Conservation (phyloP, 805 yeast genomes). For the Ogataea salicorniae region DNA sequence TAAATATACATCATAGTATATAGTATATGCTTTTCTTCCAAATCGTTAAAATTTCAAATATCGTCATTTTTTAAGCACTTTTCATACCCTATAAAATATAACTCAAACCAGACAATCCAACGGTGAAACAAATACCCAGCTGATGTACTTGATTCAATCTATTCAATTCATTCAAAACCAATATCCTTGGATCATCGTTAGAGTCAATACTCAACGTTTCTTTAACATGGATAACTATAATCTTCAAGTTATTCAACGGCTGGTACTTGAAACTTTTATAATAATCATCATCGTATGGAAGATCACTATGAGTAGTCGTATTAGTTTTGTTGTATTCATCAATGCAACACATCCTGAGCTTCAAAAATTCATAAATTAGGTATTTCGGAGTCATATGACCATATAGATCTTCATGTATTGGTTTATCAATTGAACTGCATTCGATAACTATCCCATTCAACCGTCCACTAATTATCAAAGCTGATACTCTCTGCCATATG, state of each 20-base stretch:
- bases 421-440: slow-evolving; percentile 57
- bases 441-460: slow-evolving; percentile 65
- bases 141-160: slow-evolving; percentile 30
- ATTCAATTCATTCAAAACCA: slow-evolving; percentile 46
- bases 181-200: slow-evolving; percentile 49
- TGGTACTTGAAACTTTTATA: slow-evolving; percentile 17
- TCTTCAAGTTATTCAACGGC: slow-evolving; percentile 39
- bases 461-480: slow-evolving; percentile 33
- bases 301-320: not conserved
- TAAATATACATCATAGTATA: no score
- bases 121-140: slow-evolving; percentile 43
- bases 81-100: slow-evolving; percentile 20
- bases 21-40: no score
- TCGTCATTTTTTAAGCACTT: not conserved
- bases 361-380: slow-evolving; percentile 51
- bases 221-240: slow-evolving; percentile 52
- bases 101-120: slow-evolving; percentile 53
- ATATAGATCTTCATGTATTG: slow-evolving; percentile 47
- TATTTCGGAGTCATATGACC: slow-evolving; percentile 78
- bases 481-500: slow-evolving; percentile 58
- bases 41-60: no score
- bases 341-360: slow-evolving; percentile 23
- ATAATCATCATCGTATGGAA: slow-evolving; percentile 1
- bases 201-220: slow-evolving; percentile 28
- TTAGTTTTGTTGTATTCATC: slow-evolving; percentile 2